Base-by-base conservation (phyloP, 1,139 yeast species). In the Oligophagozyma castellii region DNA sequence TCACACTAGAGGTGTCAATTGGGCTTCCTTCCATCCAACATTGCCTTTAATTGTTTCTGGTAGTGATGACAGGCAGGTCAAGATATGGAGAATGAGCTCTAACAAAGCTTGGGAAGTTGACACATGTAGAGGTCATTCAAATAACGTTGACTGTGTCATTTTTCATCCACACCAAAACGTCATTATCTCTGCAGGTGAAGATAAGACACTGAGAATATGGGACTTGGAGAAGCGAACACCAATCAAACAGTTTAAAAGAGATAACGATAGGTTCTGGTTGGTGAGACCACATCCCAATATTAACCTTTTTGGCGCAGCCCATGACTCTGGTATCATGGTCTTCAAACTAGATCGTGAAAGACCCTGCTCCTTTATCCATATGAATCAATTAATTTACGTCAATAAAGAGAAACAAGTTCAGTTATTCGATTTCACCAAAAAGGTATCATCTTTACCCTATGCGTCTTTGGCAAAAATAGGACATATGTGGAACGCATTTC, bases 51-150 rank as follows among this genome's bases (percentile, higher is more conserved):
- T 92, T 53, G 93, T 86, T 10, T 83, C 95, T 18, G 94, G 92
- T 44, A 93, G 94, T 53, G 99, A 92, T 54, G 98, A 92, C 55
- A 71, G 98, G 43, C 74, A 89, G 40, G 81, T 92, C 32, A 89
- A 89, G 58, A 65, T 92, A 43, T 92, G 98, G 98, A 72, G 98
- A 58, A 84, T 86, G 95, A 77, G 86, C 48, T 95, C 92, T 46
- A 77, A 93, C 22, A 84, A 86, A 58, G 98, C 98, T 19, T 92
- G 98, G 96, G 98, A 92, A 56, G 93, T 92, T 31, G 99, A 92
- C 52, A 83, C 96, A 24, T 89, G 95, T 58, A 72, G 98, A 49
- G 98, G 98, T 31, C 99, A 92, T 55, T 78, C 94, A 26, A 86
- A 89, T 50, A 84, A 83, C 50, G 94, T 89, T 33, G 73, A 86